Percentiles rank a stretch among this genome's conserved stretches.
phyloP scores from a whole-genome alignment of 768 basidiomycete genomes.

The Candolleomyces efflorescens region DNA sequence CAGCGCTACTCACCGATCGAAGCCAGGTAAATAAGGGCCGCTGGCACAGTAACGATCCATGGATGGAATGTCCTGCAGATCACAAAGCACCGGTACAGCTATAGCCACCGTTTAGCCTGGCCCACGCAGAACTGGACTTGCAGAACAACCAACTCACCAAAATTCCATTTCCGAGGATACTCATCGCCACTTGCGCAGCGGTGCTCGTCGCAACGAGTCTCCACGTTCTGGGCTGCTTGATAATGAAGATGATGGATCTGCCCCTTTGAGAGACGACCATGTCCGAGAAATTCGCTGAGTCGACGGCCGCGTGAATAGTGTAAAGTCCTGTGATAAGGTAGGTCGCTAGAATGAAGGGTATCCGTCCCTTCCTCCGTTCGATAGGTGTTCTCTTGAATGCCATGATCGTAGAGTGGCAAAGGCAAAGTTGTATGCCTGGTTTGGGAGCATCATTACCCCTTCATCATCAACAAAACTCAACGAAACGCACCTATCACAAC shows the following conservation, averaged over 20 bases:
- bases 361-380: background rate
- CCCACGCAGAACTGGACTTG: background rate
- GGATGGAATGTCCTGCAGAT: background rate
- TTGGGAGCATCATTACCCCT: too few species aligned
- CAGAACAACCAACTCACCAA: background rate
- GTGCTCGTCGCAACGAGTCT: background rate
- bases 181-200: background rate
- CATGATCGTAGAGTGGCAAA: background rate
- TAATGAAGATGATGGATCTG: background rate
- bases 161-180: background rate
- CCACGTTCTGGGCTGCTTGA: background rate
- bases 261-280: background rate
- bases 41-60: background rate
- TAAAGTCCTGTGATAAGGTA: background rate
- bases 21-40: background rate
- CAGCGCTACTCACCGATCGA: background rate
- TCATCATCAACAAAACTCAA: too few species aligned
- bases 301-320: background rate
- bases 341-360: background rate
- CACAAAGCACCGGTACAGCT: background rate
- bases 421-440: background rate
- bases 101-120: background rate
- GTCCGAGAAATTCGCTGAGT: background rate
- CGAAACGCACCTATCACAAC: too few species aligned
- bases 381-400: background rate